phyloP scores from a whole-genome alignment of 192 early-diverging fungal genomes.

The Backusella mclennaniae region DNA sequence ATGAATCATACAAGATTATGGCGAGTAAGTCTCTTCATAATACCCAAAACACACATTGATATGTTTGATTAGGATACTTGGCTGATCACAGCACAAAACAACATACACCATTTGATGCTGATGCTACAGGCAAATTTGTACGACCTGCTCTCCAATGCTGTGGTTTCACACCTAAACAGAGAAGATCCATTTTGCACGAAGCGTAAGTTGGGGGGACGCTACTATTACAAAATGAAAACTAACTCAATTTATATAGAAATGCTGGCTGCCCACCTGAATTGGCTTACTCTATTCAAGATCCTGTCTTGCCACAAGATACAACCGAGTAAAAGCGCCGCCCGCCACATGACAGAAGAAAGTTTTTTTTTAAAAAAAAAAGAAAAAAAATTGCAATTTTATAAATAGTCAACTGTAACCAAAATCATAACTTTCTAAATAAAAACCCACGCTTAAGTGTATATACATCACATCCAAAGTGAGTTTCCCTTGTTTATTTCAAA shows the following conservation, averaged over 20 bases:
- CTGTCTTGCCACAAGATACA: too few species aligned
- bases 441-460: too few species aligned
- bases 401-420: too few species aligned
- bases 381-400: too few species aligned
- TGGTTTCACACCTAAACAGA: constrained; percentile 11
- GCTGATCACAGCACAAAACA: not conserved
- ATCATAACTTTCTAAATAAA: too few species aligned
- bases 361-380: too few species aligned
- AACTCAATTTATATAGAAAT: not conserved
- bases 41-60: not conserved
- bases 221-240: not conserved
- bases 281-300: not conserved
- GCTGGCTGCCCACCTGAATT: not conserved
- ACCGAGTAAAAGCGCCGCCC: too few species aligned
- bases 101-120: not conserved
- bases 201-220: not conserved
- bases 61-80: not conserved
- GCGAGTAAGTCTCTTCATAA: not conserved
- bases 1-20: not conserved
- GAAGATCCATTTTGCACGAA: not conserved
- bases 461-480: too few species aligned
- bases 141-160: not conserved
- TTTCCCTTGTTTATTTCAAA: too few species aligned
- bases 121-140: not conserved
- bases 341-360: too few species aligned